These are phyloP conservation scores for Colletotrichum sp. DNA, from an alignment of 2,329 filamentous ascomycete genomes.

Conservation along the genomic window DNA sequence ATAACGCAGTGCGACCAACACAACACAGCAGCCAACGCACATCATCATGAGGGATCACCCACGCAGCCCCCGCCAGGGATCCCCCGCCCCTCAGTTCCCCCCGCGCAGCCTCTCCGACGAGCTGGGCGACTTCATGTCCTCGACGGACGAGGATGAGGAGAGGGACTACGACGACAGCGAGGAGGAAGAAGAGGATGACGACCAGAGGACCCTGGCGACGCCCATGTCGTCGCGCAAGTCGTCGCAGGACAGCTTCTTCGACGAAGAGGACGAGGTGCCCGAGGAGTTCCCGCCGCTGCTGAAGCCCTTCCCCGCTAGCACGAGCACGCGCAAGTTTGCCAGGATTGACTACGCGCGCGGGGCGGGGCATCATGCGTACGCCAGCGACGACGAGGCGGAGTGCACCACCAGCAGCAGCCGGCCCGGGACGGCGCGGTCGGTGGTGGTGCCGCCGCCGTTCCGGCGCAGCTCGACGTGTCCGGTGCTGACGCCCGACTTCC, in stretches of 20 bases:
- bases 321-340: background rate
- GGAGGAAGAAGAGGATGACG: background rate
- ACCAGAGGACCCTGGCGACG: background rate
- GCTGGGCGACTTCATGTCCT: constrained; percentile 14
- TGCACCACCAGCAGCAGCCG: background rate
- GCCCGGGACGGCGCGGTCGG: background rate
- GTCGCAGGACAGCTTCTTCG: constrained; percentile 4
- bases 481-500: background rate
- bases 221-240: constrained; percentile 9
- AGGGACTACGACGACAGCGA: background rate
- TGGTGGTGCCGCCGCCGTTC: background rate
- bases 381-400: background rate
- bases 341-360: background rate
- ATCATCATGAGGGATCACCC: constrained; percentile 10
- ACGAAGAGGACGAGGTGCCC: background rate
- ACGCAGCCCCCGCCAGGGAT: constrained; percentile 1
- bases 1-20: background rate
- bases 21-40: background rate
- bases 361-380: background rate
- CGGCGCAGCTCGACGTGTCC: constrained; percentile 10
- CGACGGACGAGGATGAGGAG: constrained; percentile 7
- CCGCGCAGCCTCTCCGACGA: constrained; percentile 8
- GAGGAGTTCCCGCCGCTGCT: background rate
- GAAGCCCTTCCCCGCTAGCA: background rate
- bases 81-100: background rate